Conservation (phyloP, 257 asterid species). For the Solanum corneliomulleri region DNA sequence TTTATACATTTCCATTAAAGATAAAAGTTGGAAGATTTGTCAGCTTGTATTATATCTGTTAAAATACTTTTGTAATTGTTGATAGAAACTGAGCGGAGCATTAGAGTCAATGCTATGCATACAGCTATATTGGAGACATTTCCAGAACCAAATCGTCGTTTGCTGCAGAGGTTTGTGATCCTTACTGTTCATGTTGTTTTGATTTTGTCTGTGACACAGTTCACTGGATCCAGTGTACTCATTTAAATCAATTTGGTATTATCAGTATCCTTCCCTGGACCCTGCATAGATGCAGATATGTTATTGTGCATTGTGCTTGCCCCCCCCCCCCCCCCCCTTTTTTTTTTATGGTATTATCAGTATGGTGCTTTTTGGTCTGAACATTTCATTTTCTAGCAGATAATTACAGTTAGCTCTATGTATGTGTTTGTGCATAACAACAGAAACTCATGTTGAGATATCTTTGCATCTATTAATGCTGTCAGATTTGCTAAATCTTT, state of each 20-base stretch:
- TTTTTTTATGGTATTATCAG: not conserved
- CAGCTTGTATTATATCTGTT: not conserved
- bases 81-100: constrained; percentile 77
- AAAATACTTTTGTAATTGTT: constrained; percentile 9
- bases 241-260: not conserved
- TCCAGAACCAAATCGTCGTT: constrained; percentile 96
- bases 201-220: not conserved
- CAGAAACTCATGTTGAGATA: not conserved
- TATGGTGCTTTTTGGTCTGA: not conserved
- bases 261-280: not conserved
- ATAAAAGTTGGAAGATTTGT: not conserved
- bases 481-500: not conserved
- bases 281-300: not conserved
- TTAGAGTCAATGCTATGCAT: constrained; percentile 74
- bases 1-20: not conserved
- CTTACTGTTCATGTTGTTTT: constrained; percentile 1
- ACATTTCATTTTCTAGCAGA: not conserved
- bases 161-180: constrained; percentile 64
- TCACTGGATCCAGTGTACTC: not conserved
- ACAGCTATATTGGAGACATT: constrained; percentile 94
- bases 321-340: too few species aligned
- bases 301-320: not conserved
- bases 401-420: not conserved
- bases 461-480: not conserved
- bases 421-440: not conserved